These are phyloP conservation scores for Asclepias syriaca DNA, from an alignment of 257 asterid genomes.

Conservation along the genomic window DNA sequence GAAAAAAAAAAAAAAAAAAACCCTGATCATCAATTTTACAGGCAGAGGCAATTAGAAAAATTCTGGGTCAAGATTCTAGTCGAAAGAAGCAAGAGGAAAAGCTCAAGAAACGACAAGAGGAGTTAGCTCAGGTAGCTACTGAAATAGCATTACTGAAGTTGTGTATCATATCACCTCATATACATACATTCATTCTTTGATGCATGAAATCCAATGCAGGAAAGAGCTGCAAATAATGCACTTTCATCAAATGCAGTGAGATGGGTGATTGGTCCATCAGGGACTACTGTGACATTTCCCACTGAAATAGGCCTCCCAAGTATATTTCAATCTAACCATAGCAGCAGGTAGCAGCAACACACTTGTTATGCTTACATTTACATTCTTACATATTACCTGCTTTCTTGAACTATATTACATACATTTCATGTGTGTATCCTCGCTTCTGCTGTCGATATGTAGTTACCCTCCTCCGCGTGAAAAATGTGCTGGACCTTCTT, in stretches of 20 bases:
- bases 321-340: slow-evolving; percentile 57
- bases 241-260: slow-evolving; percentile 51
- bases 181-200: slow-evolving; percentile 14
- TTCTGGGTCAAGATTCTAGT: slow-evolving; percentile 86
- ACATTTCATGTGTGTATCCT: neutral
- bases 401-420: neutral
- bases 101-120: slow-evolving; percentile 52
- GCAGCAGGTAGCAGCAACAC: slow-evolving; percentile 42
- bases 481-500: slow-evolving; percentile 73
- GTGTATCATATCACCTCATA: slow-evolving; percentile 9
- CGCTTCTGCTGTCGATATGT: slow-evolving; percentile 25
- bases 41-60: slow-evolving; percentile 91
- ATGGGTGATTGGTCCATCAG: slow-evolving; percentile 85
- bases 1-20: too few species aligned
- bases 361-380: slow-evolving; percentile 4
- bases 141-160: neutral
- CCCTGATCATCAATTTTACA: slow-evolving; percentile 16
- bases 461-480: slow-evolving; percentile 83
- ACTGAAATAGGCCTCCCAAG: slow-evolving; percentile 79
- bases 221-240: slow-evolving; percentile 43
- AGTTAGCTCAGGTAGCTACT: slow-evolving; percentile 52
- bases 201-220: slow-evolving; percentile 31
- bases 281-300: slow-evolving; percentile 76
- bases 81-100: slow-evolving; percentile 77
- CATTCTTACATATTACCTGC: neutral